Evolutionary conservation across 2,329 filamentous ascomycete genomes (phyloP).

Genomic region (Talaromyces sp.): DNA sequence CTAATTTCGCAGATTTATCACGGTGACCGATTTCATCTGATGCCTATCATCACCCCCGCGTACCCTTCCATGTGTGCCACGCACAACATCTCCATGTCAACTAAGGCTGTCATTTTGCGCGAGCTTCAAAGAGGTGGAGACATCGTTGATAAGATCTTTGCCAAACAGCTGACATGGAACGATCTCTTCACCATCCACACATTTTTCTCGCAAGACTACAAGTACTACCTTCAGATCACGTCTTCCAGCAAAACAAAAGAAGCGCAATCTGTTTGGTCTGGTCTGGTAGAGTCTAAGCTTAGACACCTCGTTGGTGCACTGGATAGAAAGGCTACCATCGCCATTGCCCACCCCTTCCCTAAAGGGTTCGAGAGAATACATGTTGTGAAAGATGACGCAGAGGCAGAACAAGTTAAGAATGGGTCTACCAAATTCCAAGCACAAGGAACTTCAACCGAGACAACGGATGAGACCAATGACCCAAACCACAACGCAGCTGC

Average conservation of each 20-base stretch:
- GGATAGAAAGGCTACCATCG: constrained; percentile 73
- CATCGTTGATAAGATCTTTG: constrained; percentile 73
- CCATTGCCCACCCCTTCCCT: constrained; percentile 82
- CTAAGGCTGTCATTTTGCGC: constrained; percentile 73
- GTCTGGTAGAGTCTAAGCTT: constrained; percentile 89
- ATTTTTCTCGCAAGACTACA: constrained; percentile 90
- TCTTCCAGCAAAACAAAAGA: constrained; percentile 78
- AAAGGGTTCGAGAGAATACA: constrained; percentile 87
- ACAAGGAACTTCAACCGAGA: constrained; percentile 46
- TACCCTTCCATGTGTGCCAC: constrained; percentile 98
- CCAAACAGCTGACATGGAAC: constrained; percentile 73
- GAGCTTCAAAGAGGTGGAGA: constrained; percentile 74
- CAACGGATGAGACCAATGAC: constrained; percentile 48
- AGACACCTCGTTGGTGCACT: constrained; percentile 77
- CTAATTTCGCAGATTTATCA: constrained; percentile 58
- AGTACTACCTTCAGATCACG: constrained; percentile 89
- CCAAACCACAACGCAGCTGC: constrained; percentile 45
- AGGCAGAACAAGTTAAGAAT: constrained; percentile 57
- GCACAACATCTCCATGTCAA: constrained; percentile 85
- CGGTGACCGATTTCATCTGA: constrained; percentile 77
- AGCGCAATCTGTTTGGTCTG: constrained; percentile 80
- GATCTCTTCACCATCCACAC: constrained; percentile 84
- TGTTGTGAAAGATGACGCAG: constrained; percentile 56
- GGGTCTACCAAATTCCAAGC: constrained; percentile 59
- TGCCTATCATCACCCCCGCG: constrained; percentile 97